Evolutionary conservation across 495 filamentous ascomycete species (phyloP), one percentile per base, ranked within the genome.

Genomic region (Cryomyces minteri): DNA sequence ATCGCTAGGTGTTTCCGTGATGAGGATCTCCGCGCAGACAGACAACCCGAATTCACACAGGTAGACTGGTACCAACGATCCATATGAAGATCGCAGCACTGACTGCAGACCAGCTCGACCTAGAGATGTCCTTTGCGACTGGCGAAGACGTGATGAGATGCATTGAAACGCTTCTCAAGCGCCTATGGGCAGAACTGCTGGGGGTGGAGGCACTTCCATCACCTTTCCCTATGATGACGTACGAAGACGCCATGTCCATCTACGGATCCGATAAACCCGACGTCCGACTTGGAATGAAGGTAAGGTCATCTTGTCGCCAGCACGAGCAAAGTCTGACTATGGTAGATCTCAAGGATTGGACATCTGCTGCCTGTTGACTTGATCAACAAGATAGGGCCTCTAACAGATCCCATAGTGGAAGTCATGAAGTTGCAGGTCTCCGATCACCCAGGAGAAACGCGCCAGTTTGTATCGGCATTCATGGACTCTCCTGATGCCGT

Each of bases 21-120:
- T 57, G 90, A 98, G 59, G 90, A 95, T 66, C 65, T 88, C 39
- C 69, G 90, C 25, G 88, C 92, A 0, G 92, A 96, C 59, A 70
- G 90, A 48, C 90, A 98, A 58, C 90, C 90, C 4, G 90, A 98
- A 55, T 98, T 98, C 56, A 94, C 90, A 7, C 90, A 98, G 70
- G 81, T 82, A 67, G 51, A 12, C 1, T 5, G 11, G 38, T 49
- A 30, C 41, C 25, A 40, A 10, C 9, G 34, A 38, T 14, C 34
- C 9, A 25, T 25, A 2, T 25, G 18, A 28, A 12, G 12, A 29
- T n/a, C 25, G 10, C 2, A 32, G 43, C 14, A n/a, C 31, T 36
- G 7, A 29, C n/a, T 6, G 31, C 8, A 18, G 6, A 28, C 8
- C 51, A 88, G 82, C 72, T 96, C 34, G 90, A 98, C 71, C 48